Percentiles rank a stretch among this genome's conserved stretches.
These are phyloP conservation scores for Vanrija sp. DNA, from an alignment of 1,284 basidiomycete genomes.

Conservation along the genomic window DNA sequence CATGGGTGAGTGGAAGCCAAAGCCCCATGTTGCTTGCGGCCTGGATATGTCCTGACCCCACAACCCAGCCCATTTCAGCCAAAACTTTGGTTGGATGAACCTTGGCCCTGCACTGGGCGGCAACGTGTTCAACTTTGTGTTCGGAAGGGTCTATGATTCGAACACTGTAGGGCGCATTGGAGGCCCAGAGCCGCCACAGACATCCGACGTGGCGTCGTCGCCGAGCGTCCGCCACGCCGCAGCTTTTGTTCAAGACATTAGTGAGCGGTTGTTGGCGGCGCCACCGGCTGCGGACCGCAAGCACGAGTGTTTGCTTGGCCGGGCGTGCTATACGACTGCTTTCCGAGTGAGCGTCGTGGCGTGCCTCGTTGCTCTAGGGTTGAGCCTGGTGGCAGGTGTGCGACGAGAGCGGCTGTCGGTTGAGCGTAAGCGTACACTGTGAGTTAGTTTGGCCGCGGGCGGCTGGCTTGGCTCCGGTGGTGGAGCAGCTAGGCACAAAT, in stretches of 20 bases:
- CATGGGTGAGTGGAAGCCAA: conserved; percentile 55
- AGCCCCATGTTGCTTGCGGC: too few species aligned
- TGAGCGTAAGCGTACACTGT: conserved; percentile 10
- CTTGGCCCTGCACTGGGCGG: conserved; percentile 74
- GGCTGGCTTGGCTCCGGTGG: background rate
- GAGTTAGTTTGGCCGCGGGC: background rate
- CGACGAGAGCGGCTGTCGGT: conserved; percentile 32
- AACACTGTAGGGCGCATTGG: conserved; percentile 53
- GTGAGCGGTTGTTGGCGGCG: background rate
- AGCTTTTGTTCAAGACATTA: too few species aligned
- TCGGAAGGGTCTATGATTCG: conserved; percentile 71
- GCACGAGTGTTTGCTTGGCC: conserved; percentile 37
- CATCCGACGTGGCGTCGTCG: background rate
- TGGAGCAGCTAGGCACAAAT: background rate
- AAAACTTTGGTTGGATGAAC: conserved; percentile 81
- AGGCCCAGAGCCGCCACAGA: background rate
- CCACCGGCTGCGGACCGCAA: conserved; percentile 1
- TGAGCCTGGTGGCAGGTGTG: conserved; percentile 37
- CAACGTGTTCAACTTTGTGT: conserved; percentile 78
- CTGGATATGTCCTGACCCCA: background rate
- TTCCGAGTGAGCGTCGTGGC: conserved; percentile 40
- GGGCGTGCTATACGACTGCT: conserved; percentile 42
- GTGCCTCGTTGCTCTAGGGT: conserved; percentile 34
- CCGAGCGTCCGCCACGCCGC: background rate
- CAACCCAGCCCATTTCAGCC: conserved; percentile 46